These are phyloP conservation scores for Rhypophila decipiens DNA, from an alignment of 495 filamentous ascomycete genomes.

Conservation along the genomic window DNA sequence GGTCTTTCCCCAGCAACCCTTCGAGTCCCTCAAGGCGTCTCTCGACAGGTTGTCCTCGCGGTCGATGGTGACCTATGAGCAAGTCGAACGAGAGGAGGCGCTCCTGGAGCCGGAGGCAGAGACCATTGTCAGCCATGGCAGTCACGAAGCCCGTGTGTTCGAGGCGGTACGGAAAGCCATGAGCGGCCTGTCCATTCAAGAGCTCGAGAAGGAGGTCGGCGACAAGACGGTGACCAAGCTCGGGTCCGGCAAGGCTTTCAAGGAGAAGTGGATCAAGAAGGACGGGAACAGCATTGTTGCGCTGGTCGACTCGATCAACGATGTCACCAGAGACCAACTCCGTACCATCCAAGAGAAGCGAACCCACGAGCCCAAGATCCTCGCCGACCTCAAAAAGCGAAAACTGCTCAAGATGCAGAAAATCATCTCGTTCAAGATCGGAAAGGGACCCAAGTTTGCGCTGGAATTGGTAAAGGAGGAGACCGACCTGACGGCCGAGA, in stretches of 20 bases:
- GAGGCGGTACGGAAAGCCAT: slow-evolving; percentile 71
- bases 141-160: slow-evolving; percentile 93
- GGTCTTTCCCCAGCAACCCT: slow-evolving; percentile 67
- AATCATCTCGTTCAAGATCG: slow-evolving; percentile 74
- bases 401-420: slow-evolving; percentile 79
- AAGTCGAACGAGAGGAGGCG: slow-evolving; percentile 58
- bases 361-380: slow-evolving; percentile 62
- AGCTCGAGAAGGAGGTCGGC: slow-evolving; percentile 66
- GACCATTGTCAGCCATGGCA: slow-evolving; percentile 50
- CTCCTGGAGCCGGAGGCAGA: slow-evolving; percentile 2
- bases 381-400: slow-evolving; percentile 79
- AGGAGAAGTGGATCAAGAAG: slow-evolving; percentile 90
- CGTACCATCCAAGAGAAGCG: slow-evolving; percentile 60
- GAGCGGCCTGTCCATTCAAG: slow-evolving; percentile 72
- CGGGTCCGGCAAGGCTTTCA: slow-evolving; percentile 94
- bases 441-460: slow-evolving; percentile 82
- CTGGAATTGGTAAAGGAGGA: slow-evolving; percentile 83
- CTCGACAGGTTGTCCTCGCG: slow-evolving; percentile 57
- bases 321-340: slow-evolving; percentile 70
- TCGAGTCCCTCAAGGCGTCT: slow-evolving; percentile 31
- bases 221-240: slow-evolving; percentile 81
- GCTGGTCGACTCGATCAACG: slow-evolving; percentile 59
- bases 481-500: slow-evolving; percentile 90
- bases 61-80: slow-evolving; percentile 80
- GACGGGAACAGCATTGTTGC: slow-evolving; percentile 23